phyloP scores from a whole-genome alignment of 1,284 basidiomycete genomes.

The Volvariella surrecta region DNA sequence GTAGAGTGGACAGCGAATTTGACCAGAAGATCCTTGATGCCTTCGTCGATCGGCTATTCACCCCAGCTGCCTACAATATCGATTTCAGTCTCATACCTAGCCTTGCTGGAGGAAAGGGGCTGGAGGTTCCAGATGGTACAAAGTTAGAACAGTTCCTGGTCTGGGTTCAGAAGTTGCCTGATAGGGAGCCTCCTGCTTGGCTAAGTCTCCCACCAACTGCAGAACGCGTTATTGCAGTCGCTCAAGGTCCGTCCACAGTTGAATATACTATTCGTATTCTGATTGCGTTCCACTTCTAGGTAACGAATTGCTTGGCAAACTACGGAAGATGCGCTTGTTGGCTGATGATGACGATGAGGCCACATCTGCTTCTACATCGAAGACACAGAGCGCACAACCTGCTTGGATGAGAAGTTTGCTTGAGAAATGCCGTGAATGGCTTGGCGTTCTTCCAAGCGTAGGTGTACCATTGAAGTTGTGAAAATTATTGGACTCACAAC shows the following conservation, averaged over 20 bases:
- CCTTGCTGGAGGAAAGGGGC: slow-evolving; percentile 44
- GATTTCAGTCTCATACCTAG: slow-evolving; percentile 84
- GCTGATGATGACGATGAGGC: slow-evolving; percentile 81
- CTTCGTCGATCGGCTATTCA: slow-evolving; percentile 88
- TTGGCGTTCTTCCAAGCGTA: slow-evolving; percentile 68
- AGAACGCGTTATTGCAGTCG: slow-evolving; percentile 83
- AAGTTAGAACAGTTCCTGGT: slow-evolving; percentile 83
- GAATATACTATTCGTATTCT: not conserved
- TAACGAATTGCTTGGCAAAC: slow-evolving; percentile 72
- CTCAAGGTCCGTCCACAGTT: slow-evolving; percentile 65
- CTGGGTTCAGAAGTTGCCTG: slow-evolving; percentile 84
- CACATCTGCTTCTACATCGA: slow-evolving; percentile 39
- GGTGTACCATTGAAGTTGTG: slow-evolving; percentile 16
- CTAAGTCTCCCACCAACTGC: slow-evolving; percentile 85
- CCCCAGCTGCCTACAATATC: slow-evolving; percentile 80
- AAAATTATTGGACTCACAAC: slow-evolving; percentile 5
- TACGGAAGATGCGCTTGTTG: slow-evolving; percentile 88
- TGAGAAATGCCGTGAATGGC: slow-evolving; percentile 79
- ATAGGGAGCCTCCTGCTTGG: slow-evolving; percentile 90
- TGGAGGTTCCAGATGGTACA: slow-evolving; percentile 83
- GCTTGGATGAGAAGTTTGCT: slow-evolving; percentile 87
- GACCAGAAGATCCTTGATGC: slow-evolving; percentile 88
- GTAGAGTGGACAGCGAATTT: slow-evolving; percentile 88
- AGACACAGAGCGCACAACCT: slow-evolving; percentile 67
- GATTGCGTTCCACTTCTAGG: slow-evolving; percentile 34